These are phyloP conservation scores for Saxispiralis lemnorum DNA, from an alignment of 495 filamentous ascomycete genomes.

Conservation along the genomic window DNA sequence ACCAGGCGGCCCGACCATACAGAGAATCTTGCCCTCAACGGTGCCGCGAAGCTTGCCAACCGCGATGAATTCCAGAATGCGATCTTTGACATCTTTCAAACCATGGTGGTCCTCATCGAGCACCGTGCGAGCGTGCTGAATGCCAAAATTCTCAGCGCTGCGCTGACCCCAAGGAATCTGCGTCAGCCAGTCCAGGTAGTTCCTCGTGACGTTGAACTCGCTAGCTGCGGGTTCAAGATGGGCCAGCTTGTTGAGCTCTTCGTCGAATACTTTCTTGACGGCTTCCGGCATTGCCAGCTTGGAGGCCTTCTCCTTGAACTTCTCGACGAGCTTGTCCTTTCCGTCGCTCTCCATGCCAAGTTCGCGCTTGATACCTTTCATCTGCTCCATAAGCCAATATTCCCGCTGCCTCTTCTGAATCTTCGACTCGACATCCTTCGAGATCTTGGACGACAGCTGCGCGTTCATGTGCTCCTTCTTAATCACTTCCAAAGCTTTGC, in stretches of 20 bases:
- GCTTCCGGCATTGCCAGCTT: constrained; percentile 94
- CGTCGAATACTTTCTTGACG: constrained; percentile 93
- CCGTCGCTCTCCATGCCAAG: constrained; percentile 93
- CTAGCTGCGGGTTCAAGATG: constrained; percentile 89
- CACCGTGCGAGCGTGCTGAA: constrained; percentile 73
- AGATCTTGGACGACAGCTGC: constrained; percentile 90
- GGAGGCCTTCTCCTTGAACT: constrained; percentile 84
- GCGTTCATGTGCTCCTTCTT: constrained; percentile 98
- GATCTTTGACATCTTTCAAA: constrained; percentile 95
- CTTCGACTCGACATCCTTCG: constrained; percentile 92
- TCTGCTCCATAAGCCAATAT: constrained; percentile 98
- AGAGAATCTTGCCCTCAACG: constrained; percentile 96
- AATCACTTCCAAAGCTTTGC: constrained; percentile 74
- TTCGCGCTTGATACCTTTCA: constrained; percentile 96
- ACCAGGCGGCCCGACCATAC: constrained; percentile 88
- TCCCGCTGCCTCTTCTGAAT: constrained; percentile 96
- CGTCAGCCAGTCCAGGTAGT: constrained; percentile 97
- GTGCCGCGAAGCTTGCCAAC: constrained; percentile 94
- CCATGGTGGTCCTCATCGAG: constrained; percentile 96
- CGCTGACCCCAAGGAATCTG: constrained; percentile 95
- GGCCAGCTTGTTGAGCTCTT: constrained; percentile 90
- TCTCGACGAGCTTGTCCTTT: constrained; percentile 93
- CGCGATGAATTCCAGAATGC: constrained; percentile 96
- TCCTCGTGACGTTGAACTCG: constrained; percentile 97
- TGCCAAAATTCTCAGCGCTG: constrained; percentile 91